phyloP scores from a whole-genome alignment of 176 grass and related monocot species.

The Alloteropsis semialata region DNA sequence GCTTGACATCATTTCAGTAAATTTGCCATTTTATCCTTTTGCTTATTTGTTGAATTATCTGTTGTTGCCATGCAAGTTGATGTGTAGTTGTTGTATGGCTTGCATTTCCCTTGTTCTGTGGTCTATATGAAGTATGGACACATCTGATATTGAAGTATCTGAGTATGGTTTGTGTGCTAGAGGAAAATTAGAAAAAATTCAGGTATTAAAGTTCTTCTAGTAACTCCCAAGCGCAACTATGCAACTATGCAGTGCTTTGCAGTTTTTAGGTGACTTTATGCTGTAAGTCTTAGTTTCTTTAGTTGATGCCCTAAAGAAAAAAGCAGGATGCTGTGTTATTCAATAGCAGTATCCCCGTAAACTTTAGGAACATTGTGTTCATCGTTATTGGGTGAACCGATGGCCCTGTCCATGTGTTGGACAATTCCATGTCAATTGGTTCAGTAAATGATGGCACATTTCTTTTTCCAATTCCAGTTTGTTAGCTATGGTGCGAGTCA shows the following conservation, averaged over 20 bases:
- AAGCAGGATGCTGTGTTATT: conserved; percentile 39
- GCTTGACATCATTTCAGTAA: conserved; percentile 51
- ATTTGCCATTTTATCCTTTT: conserved; percentile 28
- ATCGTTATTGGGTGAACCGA: conserved; percentile 59
- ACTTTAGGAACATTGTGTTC: conserved; percentile 46
- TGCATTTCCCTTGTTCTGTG: not conserved
- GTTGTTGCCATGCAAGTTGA: not conserved
- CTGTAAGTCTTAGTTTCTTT: not conserved
- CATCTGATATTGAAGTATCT: not conserved
- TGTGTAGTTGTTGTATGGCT: not conserved
- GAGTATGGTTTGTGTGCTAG: too few species aligned
- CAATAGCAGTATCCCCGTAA: conserved; percentile 32
- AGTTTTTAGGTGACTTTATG: not conserved
- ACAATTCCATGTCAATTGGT: conserved; percentile 55
- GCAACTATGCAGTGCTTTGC: not conserved
- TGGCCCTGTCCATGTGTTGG: conserved; percentile 47
- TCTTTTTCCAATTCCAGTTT: too few species aligned
- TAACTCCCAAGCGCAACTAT: not conserved
- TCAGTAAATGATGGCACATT: too few species aligned
- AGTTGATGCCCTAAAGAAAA: conserved; percentile 29
- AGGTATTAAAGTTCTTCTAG: not conserved
- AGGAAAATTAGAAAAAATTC: not conserved
- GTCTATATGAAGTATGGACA: not conserved
- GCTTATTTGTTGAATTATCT: not conserved
- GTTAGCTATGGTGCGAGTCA: too few species aligned